Conservation (phyloP, 1,284 basidiomycete species). For the Paramarasmius palmivorus region DNA sequence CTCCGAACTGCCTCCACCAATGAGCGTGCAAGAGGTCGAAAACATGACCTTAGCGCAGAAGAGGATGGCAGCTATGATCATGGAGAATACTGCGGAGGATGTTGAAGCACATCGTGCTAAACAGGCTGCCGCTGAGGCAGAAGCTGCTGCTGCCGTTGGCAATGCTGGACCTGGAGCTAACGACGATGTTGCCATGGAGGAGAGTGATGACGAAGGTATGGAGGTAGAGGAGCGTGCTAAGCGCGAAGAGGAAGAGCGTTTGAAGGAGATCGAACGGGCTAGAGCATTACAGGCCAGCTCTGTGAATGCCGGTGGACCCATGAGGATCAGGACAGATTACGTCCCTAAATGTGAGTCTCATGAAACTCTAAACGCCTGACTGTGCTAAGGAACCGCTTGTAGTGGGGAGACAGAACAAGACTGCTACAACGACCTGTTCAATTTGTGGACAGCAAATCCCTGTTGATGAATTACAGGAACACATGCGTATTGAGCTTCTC, state of each 20-base stretch:
- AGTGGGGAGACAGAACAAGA: slow-evolving; percentile 73
- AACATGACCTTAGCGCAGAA: slow-evolving; percentile 97
- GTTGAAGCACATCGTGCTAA: slow-evolving; percentile 78
- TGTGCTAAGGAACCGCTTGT: slow-evolving; percentile 5
- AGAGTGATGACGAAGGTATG: slow-evolving; percentile 74
- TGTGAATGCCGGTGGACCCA: slow-evolving; percentile 76
- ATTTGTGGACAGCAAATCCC: slow-evolving; percentile 95
- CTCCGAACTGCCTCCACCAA: slow-evolving; percentile 92
- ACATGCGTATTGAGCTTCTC: slow-evolving; percentile 97
- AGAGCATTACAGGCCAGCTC: slow-evolving; percentile 76
- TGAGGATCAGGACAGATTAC: slow-evolving; percentile 98
- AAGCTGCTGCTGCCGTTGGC: slow-evolving; percentile 71
- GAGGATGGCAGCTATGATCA: slow-evolving; percentile 97
- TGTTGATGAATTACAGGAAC: slow-evolving; percentile 93
- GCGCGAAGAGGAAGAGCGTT: slow-evolving; percentile 76
- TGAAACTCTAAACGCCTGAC: background rate
- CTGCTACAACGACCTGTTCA: slow-evolving; percentile 83
- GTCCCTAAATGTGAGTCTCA: slow-evolving; percentile 81
- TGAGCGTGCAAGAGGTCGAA: slow-evolving; percentile 93
- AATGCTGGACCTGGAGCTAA: slow-evolving; percentile 52
- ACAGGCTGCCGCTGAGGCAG: slow-evolving; percentile 78
- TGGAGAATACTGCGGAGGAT: slow-evolving; percentile 88
- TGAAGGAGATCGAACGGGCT: slow-evolving; percentile 76
- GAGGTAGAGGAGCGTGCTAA: slow-evolving; percentile 63
- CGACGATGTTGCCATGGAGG: slow-evolving; percentile 73